Evolutionary conservation across 2,329 filamentous ascomycete genomes (phyloP).

Genomic region (Scedosporium minutisporum): DNA sequence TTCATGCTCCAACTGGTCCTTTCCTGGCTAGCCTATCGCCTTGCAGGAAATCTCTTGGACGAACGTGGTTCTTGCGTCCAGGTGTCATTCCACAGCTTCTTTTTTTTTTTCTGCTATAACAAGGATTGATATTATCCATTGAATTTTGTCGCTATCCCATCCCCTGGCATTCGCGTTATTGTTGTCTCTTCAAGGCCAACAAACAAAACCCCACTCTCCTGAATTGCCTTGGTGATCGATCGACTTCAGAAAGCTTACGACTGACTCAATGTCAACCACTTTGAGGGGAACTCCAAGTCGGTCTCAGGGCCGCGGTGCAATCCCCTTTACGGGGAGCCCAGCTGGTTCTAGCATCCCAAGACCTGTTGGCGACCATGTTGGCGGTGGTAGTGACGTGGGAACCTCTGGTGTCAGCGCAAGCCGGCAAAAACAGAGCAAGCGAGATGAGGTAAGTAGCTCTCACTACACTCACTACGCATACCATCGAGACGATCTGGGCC

Average conservation of each 20-base stretch:
- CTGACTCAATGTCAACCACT: constrained; percentile 46
- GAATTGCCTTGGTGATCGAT: neutral
- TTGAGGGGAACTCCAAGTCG: constrained; percentile 62
- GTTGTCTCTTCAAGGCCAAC: constrained; percentile 1
- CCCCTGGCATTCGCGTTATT: constrained; percentile 4
- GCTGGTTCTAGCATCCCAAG: constrained; percentile 59
- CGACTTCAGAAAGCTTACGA: neutral
- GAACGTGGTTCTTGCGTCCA: neutral
- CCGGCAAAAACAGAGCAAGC: constrained; percentile 90
- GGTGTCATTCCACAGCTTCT: constrained; percentile 11
- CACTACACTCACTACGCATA: neutral
- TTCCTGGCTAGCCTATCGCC: neutral
- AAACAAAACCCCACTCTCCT: neutral
- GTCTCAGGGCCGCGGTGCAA: constrained; percentile 45
- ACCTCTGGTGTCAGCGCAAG: constrained; percentile 78
- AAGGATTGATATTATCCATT: constrained; percentile 2
- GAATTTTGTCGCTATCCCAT: neutral
- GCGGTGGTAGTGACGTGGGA: constrained; percentile 45
- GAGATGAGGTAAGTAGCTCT: constrained; percentile 74
- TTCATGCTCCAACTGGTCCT: neutral
- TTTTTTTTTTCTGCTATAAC: neutral
- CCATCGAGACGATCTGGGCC: neutral
- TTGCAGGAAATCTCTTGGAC: neutral
- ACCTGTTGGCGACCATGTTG: constrained; percentile 54
- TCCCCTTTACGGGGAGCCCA: constrained; percentile 54